Conservation (phyloP, 1,139 yeast species). For the Suzukiozyma palmioleophila region DNA sequence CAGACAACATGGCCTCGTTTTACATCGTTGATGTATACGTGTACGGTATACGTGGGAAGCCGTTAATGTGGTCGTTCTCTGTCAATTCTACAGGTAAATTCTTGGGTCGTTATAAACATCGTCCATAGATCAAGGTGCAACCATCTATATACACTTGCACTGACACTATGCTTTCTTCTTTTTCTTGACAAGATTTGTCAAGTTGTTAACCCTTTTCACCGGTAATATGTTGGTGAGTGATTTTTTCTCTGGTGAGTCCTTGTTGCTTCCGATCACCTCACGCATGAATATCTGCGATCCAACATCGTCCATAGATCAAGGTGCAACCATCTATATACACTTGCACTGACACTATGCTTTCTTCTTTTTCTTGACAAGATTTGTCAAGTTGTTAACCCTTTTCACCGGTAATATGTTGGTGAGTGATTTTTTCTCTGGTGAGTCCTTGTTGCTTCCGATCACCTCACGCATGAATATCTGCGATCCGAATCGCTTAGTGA, state of each 20-base stretch:
- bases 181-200: constrained; percentile 22
- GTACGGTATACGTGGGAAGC: no score
- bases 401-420: constrained; percentile 5
- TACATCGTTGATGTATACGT: no score
- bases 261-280: constrained; percentile 11
- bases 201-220: constrained; percentile 17
- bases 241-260: constrained; percentile 2
- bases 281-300: constrained; percentile 7
- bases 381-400: constrained; percentile 22
- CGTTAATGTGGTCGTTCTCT: no score
- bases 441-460: constrained; percentile 9
- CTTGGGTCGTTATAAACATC: no score
- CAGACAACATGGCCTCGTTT: no score
- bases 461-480: constrained; percentile 8
- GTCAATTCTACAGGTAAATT: no score
- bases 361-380: constrained; percentile 22
- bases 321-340: no score
- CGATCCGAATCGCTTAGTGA: constrained; percentile 8
- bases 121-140: no score
- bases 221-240: constrained; percentile 4
- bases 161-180: constrained; percentile 17
- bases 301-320: no score
- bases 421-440: constrained; percentile 1
- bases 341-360: no score
- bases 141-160: no score